A percentile compares a stretch with the other conserved stretches of the same genome.
Conservation (phyloP, 169 alveolate genomes). For the Eimeria tenella region DNA sequence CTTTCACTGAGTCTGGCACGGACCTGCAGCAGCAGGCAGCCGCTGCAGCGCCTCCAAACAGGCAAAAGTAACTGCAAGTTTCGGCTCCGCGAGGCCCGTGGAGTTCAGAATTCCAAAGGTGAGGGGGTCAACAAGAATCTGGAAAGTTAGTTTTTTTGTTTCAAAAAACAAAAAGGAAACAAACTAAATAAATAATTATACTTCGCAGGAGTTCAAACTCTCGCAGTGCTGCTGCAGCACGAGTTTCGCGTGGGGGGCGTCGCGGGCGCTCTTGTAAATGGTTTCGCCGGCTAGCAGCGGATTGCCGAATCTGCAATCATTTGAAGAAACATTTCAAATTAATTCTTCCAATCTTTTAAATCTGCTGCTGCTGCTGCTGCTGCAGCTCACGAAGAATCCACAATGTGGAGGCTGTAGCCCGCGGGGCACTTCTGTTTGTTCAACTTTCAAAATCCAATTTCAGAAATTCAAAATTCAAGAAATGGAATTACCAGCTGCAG, state of each 20-base stretch:
- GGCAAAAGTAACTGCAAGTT: conserved; percentile 31
- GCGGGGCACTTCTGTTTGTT: background rate
- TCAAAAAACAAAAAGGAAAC: too few relatives aligned
- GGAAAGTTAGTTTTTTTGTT: background rate
- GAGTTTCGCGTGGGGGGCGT: conserved; percentile 59
- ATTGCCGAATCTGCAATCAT: conserved; percentile 33
- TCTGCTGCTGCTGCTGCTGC: background rate
- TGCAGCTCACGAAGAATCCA: conserved; percentile 48
- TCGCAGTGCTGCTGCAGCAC: conserved; percentile 71
- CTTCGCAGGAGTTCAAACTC: conserved; percentile 6
- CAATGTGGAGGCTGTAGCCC: conserved; percentile 42
- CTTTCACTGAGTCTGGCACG: too few relatives aligned
- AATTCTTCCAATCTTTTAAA: background rate
- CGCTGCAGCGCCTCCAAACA: conserved; percentile 5
- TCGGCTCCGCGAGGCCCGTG: conserved; percentile 34
- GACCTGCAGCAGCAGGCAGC: background rate
- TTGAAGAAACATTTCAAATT: too few relatives aligned
- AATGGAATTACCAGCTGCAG: conserved; percentile 15
- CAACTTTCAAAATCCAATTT: background rate
- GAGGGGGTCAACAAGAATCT: conserved; percentile 45
- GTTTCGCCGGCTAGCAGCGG: conserved; percentile 50
- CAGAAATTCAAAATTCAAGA: background rate
- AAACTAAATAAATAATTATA: background rate
- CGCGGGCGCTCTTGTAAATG: conserved; percentile 36
- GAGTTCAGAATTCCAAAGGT: conserved; percentile 57